Conservation (phyloP, 2,329 filamentous ascomycete genomes). For the Fusarium sterilihyphosum region DNA sequence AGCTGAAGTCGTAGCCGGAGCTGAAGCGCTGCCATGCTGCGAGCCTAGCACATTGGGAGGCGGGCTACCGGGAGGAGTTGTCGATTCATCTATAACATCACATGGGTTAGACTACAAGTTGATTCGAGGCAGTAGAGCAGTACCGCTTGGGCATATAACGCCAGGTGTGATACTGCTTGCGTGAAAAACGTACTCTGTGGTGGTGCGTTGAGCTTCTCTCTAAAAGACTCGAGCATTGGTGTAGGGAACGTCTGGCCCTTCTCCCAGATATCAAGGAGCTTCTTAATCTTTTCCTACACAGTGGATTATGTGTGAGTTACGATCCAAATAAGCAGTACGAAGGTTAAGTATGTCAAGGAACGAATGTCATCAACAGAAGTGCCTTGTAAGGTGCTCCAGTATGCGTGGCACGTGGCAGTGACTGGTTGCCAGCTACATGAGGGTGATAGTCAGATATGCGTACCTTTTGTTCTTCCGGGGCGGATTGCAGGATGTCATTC, state of each 20-base stretch:
- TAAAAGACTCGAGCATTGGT: conserved; percentile 82
- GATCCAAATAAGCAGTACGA: conserved; percentile 36
- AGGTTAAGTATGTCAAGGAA: conserved; percentile 32
- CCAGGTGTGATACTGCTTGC: not conserved
- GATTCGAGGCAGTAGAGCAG: not conserved
- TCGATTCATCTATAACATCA: conserved; percentile 68
- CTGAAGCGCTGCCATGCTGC: conserved; percentile 44
- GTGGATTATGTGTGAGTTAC: conserved; percentile 54
- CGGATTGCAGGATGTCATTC: conserved; percentile 90
- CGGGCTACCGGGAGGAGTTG: conserved; percentile 75
- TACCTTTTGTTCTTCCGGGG: conserved; percentile 97
- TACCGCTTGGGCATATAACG: not conserved
- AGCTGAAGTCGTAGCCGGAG: conserved; percentile 30
- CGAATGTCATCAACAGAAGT: conserved; percentile 8
- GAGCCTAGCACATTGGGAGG: conserved; percentile 58
- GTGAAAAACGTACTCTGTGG: conserved; percentile 68
- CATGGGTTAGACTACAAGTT: conserved; percentile 52
- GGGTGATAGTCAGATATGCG: conserved; percentile 57
- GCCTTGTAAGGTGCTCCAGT: conserved; percentile 23
- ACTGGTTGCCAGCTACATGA: conserved; percentile 36
- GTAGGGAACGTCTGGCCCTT: conserved; percentile 90
- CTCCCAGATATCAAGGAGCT: conserved; percentile 98
- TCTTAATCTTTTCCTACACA: conserved; percentile 90
- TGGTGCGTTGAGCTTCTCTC: conserved; percentile 76
- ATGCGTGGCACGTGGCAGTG: conserved; percentile 23